These are phyloP conservation scores for Basidiobolus meristosporus DNA, from an alignment of 371 early-diverging fungal genomes.

Conservation along the genomic window DNA sequence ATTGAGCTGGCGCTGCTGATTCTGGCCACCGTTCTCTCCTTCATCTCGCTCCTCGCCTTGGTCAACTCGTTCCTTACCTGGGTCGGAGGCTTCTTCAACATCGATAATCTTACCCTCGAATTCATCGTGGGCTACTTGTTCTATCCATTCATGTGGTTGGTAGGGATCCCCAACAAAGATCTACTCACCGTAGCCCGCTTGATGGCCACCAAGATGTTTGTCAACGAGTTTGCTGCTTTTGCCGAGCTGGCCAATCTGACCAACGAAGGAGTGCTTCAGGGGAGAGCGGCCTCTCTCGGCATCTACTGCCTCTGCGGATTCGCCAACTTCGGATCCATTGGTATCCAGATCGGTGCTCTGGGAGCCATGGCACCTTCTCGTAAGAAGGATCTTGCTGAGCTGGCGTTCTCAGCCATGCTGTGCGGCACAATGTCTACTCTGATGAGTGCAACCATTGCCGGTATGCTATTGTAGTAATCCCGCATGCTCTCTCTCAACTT, in stretches of 20 bases:
- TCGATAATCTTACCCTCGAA: slow-evolving; percentile 37
- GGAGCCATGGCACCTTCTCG: slow-evolving; percentile 68
- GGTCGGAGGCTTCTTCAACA: slow-evolving; percentile 51
- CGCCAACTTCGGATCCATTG: slow-evolving; percentile 73
- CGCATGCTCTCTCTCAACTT: no score
- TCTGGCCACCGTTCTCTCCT: slow-evolving; percentile 49
- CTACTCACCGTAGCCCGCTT: slow-evolving; percentile 43
- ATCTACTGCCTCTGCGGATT: slow-evolving; percentile 79
- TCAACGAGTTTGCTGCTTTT: slow-evolving; percentile 86
- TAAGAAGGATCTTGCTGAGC: slow-evolving; percentile 44
- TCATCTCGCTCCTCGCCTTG: slow-evolving; percentile 47
- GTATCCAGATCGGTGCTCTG: slow-evolving; percentile 67
- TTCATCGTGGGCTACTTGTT: slow-evolving; percentile 58
- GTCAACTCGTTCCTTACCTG: slow-evolving; percentile 52
- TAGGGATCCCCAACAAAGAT: slow-evolving; percentile 51
- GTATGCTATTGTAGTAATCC: slow-evolving; percentile 44
- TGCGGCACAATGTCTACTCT: slow-evolving; percentile 67
- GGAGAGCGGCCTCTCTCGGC: slow-evolving; percentile 18
- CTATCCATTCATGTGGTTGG: slow-evolving; percentile 65
- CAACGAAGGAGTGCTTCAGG: slow-evolving; percentile 8
- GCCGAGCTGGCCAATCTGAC: background rate
- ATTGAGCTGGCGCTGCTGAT: slow-evolving; percentile 58
- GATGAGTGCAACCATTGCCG: slow-evolving; percentile 71
- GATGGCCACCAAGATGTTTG: slow-evolving; percentile 71
- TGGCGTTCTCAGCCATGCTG: slow-evolving; percentile 65